Conservation (phyloP, 2,329 filamentous ascomycete genomes). For the Clonostachys solani region DNA sequence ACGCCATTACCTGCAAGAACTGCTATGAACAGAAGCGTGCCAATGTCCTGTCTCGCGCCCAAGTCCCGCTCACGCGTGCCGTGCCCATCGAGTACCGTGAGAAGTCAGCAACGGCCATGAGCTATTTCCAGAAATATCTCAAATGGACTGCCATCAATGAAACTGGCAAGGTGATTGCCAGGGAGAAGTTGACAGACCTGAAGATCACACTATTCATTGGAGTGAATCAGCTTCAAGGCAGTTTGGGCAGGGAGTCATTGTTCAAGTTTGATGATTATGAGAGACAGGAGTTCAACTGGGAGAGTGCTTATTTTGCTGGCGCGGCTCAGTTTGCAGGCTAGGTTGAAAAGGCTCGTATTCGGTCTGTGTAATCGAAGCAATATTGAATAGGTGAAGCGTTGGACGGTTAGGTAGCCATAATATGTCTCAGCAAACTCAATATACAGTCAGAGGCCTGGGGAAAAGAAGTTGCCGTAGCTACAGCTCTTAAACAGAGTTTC, state of each 20-base stretch:
- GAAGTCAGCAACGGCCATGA: background rate
- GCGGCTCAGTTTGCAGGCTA: too few species aligned
- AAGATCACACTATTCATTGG: background rate
- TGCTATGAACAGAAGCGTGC: too few species aligned
- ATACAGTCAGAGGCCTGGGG: too few species aligned
- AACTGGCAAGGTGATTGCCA: background rate
- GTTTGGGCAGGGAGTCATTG: background rate
- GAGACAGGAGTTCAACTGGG: background rate
- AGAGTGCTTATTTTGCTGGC: background rate
- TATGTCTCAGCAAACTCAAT: too few species aligned
- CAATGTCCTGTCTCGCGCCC: too few species aligned
- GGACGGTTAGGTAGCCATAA: too few species aligned
- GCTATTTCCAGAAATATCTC: background rate
- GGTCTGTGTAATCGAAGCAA: too few species aligned
- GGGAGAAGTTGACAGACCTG: background rate
- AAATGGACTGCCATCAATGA: background rate
- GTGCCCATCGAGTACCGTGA: background rate
- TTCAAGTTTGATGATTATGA: background rate
- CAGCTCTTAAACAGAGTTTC: too few species aligned
- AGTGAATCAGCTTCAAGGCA: background rate
- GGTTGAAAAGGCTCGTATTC: slow-evolving; percentile 8
- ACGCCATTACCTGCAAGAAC: too few species aligned
- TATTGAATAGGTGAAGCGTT: too few species aligned
- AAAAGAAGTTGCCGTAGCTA: too few species aligned
- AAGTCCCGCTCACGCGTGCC: too few species aligned